Conservation (phyloP, 352 stramenopile species). For the Pythium phragmitis region DNA sequence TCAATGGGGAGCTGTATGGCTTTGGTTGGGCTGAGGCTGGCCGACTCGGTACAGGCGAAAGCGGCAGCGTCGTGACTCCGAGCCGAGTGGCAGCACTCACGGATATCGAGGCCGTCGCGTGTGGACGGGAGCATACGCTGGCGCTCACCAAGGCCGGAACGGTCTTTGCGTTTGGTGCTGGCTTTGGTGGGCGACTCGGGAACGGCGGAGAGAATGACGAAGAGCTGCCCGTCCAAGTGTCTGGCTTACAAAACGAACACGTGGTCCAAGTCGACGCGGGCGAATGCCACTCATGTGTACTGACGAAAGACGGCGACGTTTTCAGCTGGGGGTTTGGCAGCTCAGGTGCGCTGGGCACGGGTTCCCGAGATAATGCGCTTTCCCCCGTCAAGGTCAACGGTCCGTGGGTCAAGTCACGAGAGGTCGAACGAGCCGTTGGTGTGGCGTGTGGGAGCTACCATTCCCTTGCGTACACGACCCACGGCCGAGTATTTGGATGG, state of each 20-base stretch:
- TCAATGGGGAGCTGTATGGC: constrained; percentile 66
- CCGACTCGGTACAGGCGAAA: constrained; percentile 77
- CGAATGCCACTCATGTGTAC: constrained; percentile 77
- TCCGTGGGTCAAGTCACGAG: constrained; percentile 27
- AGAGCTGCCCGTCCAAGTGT: constrained; percentile 44
- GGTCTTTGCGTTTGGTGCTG: constrained; percentile 75
- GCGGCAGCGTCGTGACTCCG: constrained; percentile 57
- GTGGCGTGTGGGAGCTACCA: constrained; percentile 80
- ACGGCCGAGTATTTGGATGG: constrained; percentile 71
- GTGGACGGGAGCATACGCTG: constrained; percentile 82
- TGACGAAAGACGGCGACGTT: constrained; percentile 61
- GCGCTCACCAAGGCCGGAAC: constrained; percentile 46
- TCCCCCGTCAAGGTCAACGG: constrained; percentile 39
- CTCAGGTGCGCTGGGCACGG: constrained; percentile 74
- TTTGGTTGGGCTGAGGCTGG: constrained; percentile 87
- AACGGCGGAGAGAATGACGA: constrained; percentile 63
- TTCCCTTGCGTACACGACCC: constrained; percentile 51
- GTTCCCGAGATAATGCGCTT: constrained; percentile 54
- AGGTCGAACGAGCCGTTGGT: constrained; percentile 26
- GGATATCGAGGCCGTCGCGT: constrained; percentile 56
- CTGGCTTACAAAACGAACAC: constrained; percentile 32
- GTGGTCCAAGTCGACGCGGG: constrained; percentile 66
- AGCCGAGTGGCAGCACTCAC: constrained; percentile 53
- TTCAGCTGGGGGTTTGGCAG: constrained; percentile 88
- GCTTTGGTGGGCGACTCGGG: constrained; percentile 75